Evolutionary conservation across 2,329 filamentous ascomycete genomes (phyloP).

Genomic region (Ceratocystis cacaofunesta): DNA sequence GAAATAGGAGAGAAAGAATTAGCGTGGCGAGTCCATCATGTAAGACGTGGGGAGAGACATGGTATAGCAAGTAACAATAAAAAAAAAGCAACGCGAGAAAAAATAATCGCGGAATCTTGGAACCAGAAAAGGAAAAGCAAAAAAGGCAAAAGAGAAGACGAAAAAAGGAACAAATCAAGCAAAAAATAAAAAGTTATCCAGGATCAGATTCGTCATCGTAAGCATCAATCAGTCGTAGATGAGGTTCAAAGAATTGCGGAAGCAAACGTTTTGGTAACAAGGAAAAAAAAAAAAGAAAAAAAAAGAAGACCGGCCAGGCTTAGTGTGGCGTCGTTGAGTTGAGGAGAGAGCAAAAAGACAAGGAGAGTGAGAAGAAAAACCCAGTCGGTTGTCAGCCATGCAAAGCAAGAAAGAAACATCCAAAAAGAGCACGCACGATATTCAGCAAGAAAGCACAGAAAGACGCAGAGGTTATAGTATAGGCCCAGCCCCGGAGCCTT

Average conservation of each 20-base stretch:
- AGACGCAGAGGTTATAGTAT: background rate
- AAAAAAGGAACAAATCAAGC: background rate
- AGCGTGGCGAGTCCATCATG: conserved; percentile 14
- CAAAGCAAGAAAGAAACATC: too few relatives aligned
- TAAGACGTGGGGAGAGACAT: background rate
- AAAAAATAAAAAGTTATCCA: background rate
- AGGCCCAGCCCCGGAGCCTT: too few relatives aligned
- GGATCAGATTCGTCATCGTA: conserved; percentile 15
- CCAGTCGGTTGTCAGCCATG: background rate
- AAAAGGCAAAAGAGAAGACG: background rate
- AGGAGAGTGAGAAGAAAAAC: background rate
- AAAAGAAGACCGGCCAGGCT: background rate
- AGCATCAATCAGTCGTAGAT: conserved; percentile 15
- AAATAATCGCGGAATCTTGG: conserved; percentile 1
- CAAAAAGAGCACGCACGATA: background rate
- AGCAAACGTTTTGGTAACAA: background rate
- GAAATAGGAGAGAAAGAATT: conserved; percentile 8
- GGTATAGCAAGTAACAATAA: conserved; percentile 8
- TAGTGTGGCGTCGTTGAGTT: background rate
- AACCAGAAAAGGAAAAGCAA: background rate
- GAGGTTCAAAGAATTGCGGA: conserved; percentile 13
- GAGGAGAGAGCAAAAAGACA: background rate
- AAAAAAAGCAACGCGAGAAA: background rate
- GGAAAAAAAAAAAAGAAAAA: background rate
- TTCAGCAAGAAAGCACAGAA: conserved; percentile 2